Percentiles rank a stretch among this genome's conserved stretches.
These are phyloP conservation scores for Cercospora brassicicola DNA, from an alignment of 2,329 filamentous ascomycete genomes.

Conservation along the genomic window DNA sequence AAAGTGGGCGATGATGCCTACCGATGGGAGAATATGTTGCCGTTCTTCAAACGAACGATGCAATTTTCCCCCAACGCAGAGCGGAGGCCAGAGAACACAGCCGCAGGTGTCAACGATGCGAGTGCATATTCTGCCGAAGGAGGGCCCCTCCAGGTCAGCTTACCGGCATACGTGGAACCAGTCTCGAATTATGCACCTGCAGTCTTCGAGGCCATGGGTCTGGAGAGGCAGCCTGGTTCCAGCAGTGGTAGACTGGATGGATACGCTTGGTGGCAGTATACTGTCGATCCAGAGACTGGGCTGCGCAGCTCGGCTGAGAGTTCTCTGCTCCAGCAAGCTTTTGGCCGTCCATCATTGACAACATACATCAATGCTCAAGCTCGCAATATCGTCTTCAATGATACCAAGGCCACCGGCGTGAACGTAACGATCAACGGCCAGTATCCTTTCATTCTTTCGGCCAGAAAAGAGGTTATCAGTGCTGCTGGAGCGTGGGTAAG, in stretches of 20 bases:
- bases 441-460: slow-evolving; percentile 31
- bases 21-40: slow-evolving; percentile 58
- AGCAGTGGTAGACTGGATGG: slow-evolving; percentile 32
- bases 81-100: slow-evolving; percentile 18
- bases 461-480: slow-evolving; percentile 39
- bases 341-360: slow-evolving; percentile 27
- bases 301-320: slow-evolving; percentile 32
- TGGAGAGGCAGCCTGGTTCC: slow-evolving; percentile 34
- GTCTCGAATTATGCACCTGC: slow-evolving; percentile 34
- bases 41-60: slow-evolving; percentile 50
- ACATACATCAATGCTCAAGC: slow-evolving; percentile 39
- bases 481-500: slow-evolving; percentile 30
- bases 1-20: slow-evolving; percentile 63
- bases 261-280: slow-evolving; percentile 29
- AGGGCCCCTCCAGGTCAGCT: slow-evolving; percentile 40
- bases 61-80: slow-evolving; percentile 22
- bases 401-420: slow-evolving; percentile 28
- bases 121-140: slow-evolving; percentile 23
- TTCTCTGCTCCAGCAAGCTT: slow-evolving; percentile 28
- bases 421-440: slow-evolving; percentile 32
- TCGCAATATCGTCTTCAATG: slow-evolving; percentile 38
- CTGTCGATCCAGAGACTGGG: slow-evolving; percentile 37
- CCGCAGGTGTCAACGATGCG: slow-evolving; percentile 4
- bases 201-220: slow-evolving; percentile 33
- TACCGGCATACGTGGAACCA: slow-evolving; percentile 33